Base-by-base conservation (phyloP, 257 asterid genomes). In the Linderniella brevidens region DNA sequence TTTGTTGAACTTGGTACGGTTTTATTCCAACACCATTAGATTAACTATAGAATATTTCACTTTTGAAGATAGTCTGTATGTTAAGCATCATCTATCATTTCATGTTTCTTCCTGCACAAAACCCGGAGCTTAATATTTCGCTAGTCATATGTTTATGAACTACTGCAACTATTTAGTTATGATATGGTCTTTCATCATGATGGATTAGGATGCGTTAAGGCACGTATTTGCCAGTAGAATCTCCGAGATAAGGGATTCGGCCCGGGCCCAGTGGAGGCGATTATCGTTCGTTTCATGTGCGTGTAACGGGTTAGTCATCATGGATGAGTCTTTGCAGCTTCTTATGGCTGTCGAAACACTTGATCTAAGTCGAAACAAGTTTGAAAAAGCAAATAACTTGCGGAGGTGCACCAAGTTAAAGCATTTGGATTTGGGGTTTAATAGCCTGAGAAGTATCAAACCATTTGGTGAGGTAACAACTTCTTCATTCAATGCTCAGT, bases 271-370 rank as follows among this genome's bases (percentile, higher is more conserved):
- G 48, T 88, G 98, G 98, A 84, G 71, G 55, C 73, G 82, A 57
- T 69, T 88, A 58, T 76, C 92, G 35, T 88, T 80, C 58, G 84
- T 81, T 52, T 88, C 98, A 8, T 84, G 96, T 46, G 92, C 98
- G 11, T 73, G 74, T 49, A 88, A 88, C 58, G 71, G 71, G 64
- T 67, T 88, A 64, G 64, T 84, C 58, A 92, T 88, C 64, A 88
- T 88, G 96, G 96, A 88, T 19, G 98, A 88, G 68, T 81, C 98
- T 15, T 69, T 88, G 75, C 95, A 76, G 68, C 93, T 88, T 59
- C 94, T 88, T 58, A 94, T 94, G 39, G 74, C 64, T 37, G 71
- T 80, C 61, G 98, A 90, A 54, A 78, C 85, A 52, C 96, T 90
- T 62, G 98, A 90, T 71, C 70, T 90, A 55, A 85, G 98, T 53